Evolutionary conservation across 1,284 basidiomycete species (phyloP).

Genomic region (Agroathelia rolfsii): DNA sequence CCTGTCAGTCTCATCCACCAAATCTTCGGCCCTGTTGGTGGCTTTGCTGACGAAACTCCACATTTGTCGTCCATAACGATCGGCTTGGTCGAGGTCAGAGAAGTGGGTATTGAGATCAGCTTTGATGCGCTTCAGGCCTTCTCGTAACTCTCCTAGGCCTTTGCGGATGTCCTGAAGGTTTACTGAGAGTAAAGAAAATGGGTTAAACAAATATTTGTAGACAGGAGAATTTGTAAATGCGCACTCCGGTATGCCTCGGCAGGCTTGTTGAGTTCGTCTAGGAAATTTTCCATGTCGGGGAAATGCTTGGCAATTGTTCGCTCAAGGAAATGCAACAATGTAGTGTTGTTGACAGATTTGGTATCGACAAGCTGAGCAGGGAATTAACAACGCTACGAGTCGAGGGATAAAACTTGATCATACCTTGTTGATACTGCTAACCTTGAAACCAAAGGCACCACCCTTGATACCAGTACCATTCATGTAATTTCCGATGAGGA

Average conservation of each 20-base stretch:
- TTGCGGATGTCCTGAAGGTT: slow-evolving; percentile 73
- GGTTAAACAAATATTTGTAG: slow-evolving; percentile 6
- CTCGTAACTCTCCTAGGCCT: slow-evolving; percentile 61
- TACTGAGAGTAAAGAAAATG: slow-evolving; percentile 31
- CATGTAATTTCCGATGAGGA: slow-evolving; percentile 96
- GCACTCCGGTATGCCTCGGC: slow-evolving; percentile 88
- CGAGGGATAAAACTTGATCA: background rate
- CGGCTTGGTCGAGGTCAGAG: slow-evolving; percentile 55
- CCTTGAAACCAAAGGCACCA: slow-evolving; percentile 94
- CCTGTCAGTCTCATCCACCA: slow-evolving; percentile 76
- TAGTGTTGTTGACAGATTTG: slow-evolving; percentile 89
- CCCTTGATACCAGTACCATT: slow-evolving; percentile 96
- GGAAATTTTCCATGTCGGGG: slow-evolving; percentile 78
- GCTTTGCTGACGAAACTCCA: slow-evolving; percentile 78
- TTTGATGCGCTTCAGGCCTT: slow-evolving; percentile 70
- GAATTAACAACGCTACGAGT: slow-evolving; percentile 1
- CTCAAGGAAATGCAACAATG: slow-evolving; percentile 91
- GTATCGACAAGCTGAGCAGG: slow-evolving; percentile 82
- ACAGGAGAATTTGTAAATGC: slow-evolving; percentile 14
- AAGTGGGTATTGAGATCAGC: slow-evolving; percentile 76
- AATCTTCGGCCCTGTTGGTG: slow-evolving; percentile 63
- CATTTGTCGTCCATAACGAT: slow-evolving; percentile 83
- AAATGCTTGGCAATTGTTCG: slow-evolving; percentile 84
- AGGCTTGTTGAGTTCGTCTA: slow-evolving; percentile 84
- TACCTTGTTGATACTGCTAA: slow-evolving; percentile 96